These are phyloP conservation scores for Fusarium sp. DNA, from an alignment of 2,329 filamentous ascomycete genomes.

Conservation along the genomic window DNA sequence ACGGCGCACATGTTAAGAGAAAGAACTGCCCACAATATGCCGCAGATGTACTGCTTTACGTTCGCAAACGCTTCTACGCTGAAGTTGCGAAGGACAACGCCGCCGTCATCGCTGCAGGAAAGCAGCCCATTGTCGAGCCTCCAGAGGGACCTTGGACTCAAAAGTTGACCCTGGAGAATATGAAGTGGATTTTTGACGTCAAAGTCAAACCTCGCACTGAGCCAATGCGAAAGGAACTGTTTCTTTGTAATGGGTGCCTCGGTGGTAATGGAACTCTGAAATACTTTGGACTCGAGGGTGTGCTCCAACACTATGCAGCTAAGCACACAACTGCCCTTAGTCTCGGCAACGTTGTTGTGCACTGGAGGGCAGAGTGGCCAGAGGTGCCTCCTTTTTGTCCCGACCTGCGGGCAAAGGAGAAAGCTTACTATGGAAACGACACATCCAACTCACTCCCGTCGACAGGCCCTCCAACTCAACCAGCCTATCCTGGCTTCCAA, in stretches of 20 bases:
- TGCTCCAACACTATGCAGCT: conserved; percentile 86
- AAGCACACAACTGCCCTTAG: conserved; percentile 83
- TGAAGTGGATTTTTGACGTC: conserved; percentile 87
- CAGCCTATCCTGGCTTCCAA: conserved; percentile 29
- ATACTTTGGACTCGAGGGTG: conserved; percentile 81
- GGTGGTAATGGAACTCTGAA: conserved; percentile 69
- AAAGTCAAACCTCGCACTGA: conserved; percentile 82
- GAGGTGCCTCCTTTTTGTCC: conserved; percentile 79
- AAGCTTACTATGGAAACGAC: conserved; percentile 30
- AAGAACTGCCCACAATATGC: conserved; percentile 79
- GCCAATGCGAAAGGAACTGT: conserved; percentile 77
- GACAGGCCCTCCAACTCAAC: conserved; percentile 5
- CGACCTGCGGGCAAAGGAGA: conserved; percentile 63
- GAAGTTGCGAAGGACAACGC: conserved; percentile 69
- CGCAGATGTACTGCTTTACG: conserved; percentile 77
- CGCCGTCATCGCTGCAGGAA: conserved; percentile 62
- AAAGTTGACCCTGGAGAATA: conserved; percentile 82
- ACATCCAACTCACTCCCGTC: conserved; percentile 11
- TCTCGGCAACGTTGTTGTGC: conserved; percentile 78
- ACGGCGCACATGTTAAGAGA: conserved; percentile 73
- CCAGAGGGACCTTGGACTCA: conserved; percentile 69
- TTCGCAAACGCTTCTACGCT: conserved; percentile 77
- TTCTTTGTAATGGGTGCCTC: conserved; percentile 78
- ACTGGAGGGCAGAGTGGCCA: conserved; percentile 88
- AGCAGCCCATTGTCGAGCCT: conserved; percentile 62